These are phyloP conservation scores for Coniochaeta sp. DNA, from an alignment of 2,329 filamentous ascomycete genomes.

Conservation along the genomic window DNA sequence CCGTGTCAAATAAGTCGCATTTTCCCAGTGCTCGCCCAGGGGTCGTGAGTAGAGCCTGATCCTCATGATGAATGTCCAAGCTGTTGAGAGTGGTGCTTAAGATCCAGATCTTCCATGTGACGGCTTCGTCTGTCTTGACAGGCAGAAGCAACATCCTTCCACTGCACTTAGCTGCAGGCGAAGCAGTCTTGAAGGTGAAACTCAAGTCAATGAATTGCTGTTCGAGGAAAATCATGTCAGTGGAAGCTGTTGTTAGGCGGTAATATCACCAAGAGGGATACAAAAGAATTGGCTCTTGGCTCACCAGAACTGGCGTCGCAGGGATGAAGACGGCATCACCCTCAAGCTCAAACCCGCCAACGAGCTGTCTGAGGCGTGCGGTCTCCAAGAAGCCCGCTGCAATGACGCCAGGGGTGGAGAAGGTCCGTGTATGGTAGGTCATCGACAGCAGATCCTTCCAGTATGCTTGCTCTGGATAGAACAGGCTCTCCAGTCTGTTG, in stretches of 20 bases:
- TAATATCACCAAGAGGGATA: background rate
- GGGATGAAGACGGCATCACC: constrained; percentile 11
- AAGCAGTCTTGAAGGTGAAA: constrained; percentile 23
- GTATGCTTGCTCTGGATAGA: constrained; percentile 24
- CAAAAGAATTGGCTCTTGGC: background rate
- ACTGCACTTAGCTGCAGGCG: constrained; percentile 20
- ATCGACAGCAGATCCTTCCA: constrained; percentile 29
- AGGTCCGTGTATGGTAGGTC: constrained; percentile 29
- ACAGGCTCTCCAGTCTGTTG: constrained; percentile 17
- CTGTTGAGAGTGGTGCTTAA: constrained; percentile 21
- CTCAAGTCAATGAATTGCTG: constrained; percentile 23
- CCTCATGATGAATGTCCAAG: constrained; percentile 18
- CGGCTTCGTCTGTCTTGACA: background rate
- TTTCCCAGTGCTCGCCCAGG: constrained; percentile 13
- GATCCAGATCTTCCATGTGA: constrained; percentile 26
- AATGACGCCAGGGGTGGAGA: constrained; percentile 15
- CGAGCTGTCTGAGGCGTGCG: constrained; percentile 10
- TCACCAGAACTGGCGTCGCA: constrained; percentile 10
- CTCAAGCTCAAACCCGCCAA: constrained; percentile 9
- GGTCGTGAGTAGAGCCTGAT: constrained; percentile 15
- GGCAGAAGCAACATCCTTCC: constrained; percentile 26
- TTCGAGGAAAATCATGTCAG: background rate
- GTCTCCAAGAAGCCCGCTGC: constrained; percentile 16
- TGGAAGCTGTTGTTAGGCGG: background rate
- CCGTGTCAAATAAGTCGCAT: constrained; percentile 16